Evolutionary conservation across 140 eudicot species (phyloP), one percentile per base, ranked within the genome.

Genomic region (Erigeron philadelphicus): DNA sequence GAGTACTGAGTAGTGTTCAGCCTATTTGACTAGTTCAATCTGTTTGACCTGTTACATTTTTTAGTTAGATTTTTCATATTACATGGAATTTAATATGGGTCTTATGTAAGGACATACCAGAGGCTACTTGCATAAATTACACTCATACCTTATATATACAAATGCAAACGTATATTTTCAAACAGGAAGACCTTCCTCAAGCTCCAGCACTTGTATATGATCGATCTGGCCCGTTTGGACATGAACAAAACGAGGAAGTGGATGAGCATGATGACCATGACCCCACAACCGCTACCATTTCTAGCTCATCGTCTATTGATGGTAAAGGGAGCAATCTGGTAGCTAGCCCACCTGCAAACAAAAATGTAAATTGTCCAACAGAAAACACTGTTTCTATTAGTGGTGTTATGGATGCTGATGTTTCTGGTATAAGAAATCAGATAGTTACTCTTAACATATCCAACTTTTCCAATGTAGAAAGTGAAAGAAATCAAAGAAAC

Each of bases 111-210:
- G n/a, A n/a, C 23, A 66, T 45, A 2, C 46, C 23, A 23, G 61
- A 67, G 43, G 45, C 35, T 67, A 25, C 47, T 49, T 23, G 31
- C 9, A 21, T 25, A 11, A 25, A 31, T 49, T 31, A 43, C 44
- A 31, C 16, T 25, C n/a, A 41, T 43, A 42, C n/a, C 56, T 77
- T 55, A 15, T 15, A 58, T 59, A 41, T 74, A 45, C 59, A 66
- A 74, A 66, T n/a, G 16, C 64, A 15, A 66, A 2, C 54, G 47
- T 72, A 53, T 66, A 45, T 69, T 54, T 73, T 11, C 44, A 57
- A 68, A 72, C 86, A 84, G 86, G 86, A 75, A 45, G 80, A 78
- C 49, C 58, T 72, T 60, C 58, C 72, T 25, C 66, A 23, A 61
- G 70, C 65, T 59, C 78, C 68, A 25, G 74, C 88, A 42, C 80